Conservation (phyloP, 805 yeast genomes). For the Yamadazyma endophytica region DNA sequence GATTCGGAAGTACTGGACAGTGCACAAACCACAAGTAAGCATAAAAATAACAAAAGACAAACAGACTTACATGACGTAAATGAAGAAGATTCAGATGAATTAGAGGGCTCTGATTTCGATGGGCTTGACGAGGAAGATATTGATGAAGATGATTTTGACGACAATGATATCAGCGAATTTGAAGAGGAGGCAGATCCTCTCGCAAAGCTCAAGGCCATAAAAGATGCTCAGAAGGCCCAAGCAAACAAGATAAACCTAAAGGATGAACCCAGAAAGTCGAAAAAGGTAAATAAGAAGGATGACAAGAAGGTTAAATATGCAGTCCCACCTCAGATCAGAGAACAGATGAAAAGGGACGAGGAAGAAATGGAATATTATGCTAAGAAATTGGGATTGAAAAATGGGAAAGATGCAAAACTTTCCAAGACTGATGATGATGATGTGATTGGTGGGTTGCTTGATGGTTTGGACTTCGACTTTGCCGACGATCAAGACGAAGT, state of each 20-base stretch:
- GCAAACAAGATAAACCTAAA: constrained; percentile 11
- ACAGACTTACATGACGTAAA: too few species aligned
- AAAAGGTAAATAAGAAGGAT: constrained; percentile 6
- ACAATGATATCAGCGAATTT: constrained; percentile 10
- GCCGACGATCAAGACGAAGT: constrained; percentile 7
- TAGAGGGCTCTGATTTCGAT: neutral
- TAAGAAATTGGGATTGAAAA: constrained; percentile 66
- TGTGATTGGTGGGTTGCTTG: constrained; percentile 75
- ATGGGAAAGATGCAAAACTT: constrained; percentile 45
- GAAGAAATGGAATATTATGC: constrained; percentile 81
- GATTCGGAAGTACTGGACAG: too few species aligned
- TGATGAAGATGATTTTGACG: constrained; percentile 13
- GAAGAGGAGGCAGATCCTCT: constrained; percentile 22
- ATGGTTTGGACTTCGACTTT: constrained; percentile 61
- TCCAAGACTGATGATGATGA: constrained; percentile 62
- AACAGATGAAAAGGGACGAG: constrained; percentile 56
- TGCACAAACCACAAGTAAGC: too few species aligned
- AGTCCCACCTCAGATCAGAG: constrained; percentile 42
- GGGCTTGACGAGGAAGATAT: constrained; percentile 32
- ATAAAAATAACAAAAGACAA: too few species aligned
- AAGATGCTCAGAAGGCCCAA: constrained; percentile 9
- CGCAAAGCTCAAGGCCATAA: constrained; percentile 16
- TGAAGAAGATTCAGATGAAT: neutral
- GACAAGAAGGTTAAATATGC: constrained; percentile 6
- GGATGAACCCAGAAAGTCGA: constrained; percentile 12